A percentile compares a stretch with the other conserved stretches of the same genome.
Conservation (phyloP, 371 early-diverging fungal species). For the Parasitella parasitica region DNA sequence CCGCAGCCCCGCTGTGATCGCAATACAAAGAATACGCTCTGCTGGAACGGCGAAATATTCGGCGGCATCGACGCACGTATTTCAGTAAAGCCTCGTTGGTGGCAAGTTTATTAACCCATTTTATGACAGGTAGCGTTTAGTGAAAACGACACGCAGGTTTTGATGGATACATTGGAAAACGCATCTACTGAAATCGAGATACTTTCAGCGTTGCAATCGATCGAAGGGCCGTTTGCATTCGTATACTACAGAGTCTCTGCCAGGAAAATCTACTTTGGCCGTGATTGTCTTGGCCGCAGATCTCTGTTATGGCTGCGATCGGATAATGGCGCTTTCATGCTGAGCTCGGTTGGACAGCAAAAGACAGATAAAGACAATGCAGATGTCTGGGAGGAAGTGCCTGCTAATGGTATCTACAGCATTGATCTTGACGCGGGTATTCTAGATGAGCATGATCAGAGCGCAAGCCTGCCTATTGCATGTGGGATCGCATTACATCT, state of each 20-base stretch:
- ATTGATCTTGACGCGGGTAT: slow-evolving; percentile 33
- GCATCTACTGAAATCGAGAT: slow-evolving; percentile 21
- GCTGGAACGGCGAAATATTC: slow-evolving; percentile 89
- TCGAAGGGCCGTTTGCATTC: slow-evolving; percentile 82
- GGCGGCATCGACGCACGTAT: slow-evolving; percentile 58
- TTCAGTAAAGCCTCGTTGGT: background rate
- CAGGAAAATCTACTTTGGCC: slow-evolving; percentile 72
- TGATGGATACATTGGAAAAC: slow-evolving; percentile 46
- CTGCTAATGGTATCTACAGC: slow-evolving; percentile 69
- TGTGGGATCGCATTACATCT: background rate
- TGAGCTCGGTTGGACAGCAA: slow-evolving; percentile 58
- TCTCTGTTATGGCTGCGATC: slow-evolving; percentile 66
- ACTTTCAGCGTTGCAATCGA: slow-evolving; percentile 43
- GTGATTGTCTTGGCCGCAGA: slow-evolving; percentile 85
- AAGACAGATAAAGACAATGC: background rate
- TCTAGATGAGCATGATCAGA: background rate
- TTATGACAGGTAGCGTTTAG: slow-evolving; percentile 25
- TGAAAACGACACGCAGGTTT: slow-evolving; percentile 57
- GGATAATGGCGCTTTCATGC: slow-evolving; percentile 28
- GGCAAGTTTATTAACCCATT: background rate
- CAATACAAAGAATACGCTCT: slow-evolving; percentile 56
- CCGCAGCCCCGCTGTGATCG: slow-evolving; percentile 64
- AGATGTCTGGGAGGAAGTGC: slow-evolving; percentile 65
- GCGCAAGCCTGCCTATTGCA: background rate
- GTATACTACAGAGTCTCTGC: slow-evolving; percentile 59